phyloP scores from a whole-genome alignment of 352 stramenopile genomes.

The Globisporangium takayamanum region DNA sequence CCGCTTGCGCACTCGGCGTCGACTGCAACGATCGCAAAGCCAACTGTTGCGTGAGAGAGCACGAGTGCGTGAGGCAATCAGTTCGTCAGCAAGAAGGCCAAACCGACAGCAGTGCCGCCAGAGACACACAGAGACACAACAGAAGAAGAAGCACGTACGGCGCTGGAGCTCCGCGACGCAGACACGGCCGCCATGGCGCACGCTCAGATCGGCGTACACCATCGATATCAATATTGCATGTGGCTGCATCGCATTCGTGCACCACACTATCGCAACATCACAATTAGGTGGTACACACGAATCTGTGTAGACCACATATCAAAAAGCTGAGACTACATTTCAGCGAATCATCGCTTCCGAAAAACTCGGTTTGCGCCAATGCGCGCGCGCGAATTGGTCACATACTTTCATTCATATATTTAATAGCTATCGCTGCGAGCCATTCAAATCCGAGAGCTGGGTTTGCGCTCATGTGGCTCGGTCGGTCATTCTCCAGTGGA shows the following conservation, averaged over 20 bases:
- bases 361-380: neutral
- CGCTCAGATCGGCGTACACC: conserved; percentile 73
- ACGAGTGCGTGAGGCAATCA: neutral
- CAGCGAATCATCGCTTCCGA: neutral
- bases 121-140: too few relatives aligned
- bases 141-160: conserved; percentile 23
- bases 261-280: too few relatives aligned
- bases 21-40: conserved; percentile 53
- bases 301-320: too few relatives aligned
- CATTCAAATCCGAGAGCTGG: conserved; percentile 9
- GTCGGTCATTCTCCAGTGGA: conserved; percentile 10
- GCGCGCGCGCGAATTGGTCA: neutral
- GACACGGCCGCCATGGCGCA: conserved; percentile 42
- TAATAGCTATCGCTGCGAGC: conserved; percentile 3
- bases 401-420: neutral
- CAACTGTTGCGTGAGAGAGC: conserved; percentile 28
- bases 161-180: conserved; percentile 52
- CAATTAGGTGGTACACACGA: too few relatives aligned
- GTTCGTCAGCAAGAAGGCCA: neutral
- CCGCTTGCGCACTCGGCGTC: conserved; percentile 47
- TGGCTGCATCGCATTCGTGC: too few relatives aligned
- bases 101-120: neutral
- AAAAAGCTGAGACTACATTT: neutral
- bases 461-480: neutral
- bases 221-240: conserved; percentile 9